Evolutionary conservation across 1,139 yeast genomes (phyloP).

Genomic region (Sugiyamaella grinbergsii): DNA sequence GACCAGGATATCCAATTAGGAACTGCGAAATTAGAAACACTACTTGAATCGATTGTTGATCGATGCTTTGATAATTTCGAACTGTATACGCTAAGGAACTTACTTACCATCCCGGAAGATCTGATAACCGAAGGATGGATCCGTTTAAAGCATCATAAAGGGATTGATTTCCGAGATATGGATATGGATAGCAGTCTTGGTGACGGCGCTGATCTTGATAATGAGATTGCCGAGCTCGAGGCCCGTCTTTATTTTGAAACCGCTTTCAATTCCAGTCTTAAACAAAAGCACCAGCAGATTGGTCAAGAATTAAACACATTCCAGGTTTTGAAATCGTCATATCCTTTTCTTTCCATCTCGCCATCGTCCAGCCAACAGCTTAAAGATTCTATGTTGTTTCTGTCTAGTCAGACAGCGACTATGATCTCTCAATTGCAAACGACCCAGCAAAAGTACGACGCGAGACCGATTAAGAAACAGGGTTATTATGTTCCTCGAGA

Average conservation of each 20-base stretch:
- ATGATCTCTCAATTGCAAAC: constrained; percentile 24
- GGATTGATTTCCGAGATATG: constrained; percentile 45
- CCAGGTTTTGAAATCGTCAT: constrained; percentile 42
- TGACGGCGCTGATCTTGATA: constrained; percentile 27
- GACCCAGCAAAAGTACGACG: constrained; percentile 11
- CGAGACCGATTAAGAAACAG: constrained; percentile 4
- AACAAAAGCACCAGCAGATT: constrained; percentile 48
- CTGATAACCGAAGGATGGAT: constrained; percentile 68
- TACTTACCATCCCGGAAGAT: constrained; percentile 71
- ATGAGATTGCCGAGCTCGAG: constrained; percentile 46
- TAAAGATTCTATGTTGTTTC: constrained; percentile 54
- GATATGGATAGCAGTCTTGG: constrained; percentile 20
- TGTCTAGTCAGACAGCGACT: constrained; percentile 42
- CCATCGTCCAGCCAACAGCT: constrained; percentile 32
- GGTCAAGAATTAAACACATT: constrained; percentile 45
- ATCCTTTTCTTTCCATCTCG: constrained; percentile 50
- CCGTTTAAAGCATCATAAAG: constrained; percentile 67
- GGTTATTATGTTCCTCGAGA: constrained; percentile 23
- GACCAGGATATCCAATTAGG: constrained; percentile 65
- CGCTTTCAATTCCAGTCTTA: constrained; percentile 49
- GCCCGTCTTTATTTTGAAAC: constrained; percentile 51
- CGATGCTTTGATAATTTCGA: constrained; percentile 85
- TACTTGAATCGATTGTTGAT: constrained; percentile 78
- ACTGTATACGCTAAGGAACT: constrained; percentile 75
- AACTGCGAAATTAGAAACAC: constrained; percentile 76